Base-by-base conservation (phyloP, 1,139 yeast genomes). In the Geotrichum klebahnii region DNA sequence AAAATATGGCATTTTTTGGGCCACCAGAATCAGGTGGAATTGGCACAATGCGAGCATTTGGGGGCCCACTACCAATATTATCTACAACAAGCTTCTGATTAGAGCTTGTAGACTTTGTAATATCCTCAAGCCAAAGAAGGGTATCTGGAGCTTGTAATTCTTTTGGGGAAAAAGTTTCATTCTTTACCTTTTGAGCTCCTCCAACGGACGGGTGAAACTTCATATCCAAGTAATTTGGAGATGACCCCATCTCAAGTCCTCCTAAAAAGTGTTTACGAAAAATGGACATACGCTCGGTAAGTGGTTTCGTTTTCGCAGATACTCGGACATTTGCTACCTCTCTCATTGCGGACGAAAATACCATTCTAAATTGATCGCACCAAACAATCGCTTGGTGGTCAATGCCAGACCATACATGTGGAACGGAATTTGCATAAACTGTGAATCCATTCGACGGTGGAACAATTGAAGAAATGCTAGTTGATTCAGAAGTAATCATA, bases 311-410 rank as follows among this genome's bases (percentile, higher is more conserved):
- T 64, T 1, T 65, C 56, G 95, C 89, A 0, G 79, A 68, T 0
- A 71, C 61, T 0, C 63, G 59, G 14, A 61, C 61, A 59, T 84
- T 82, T 2, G 79, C 74, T 9, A 81, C 71, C 44, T 78, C 82
- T 40, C 84, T 64, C 20, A 87, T 60, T 0, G 77, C 66, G 42
- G 68, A 68, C 16, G 84, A 82, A 5, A 87, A 58, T 16, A 74
- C 76, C 36, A 74, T 72, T 53, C 95, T 73, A 40, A 87, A 67
- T 63, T 86, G 95, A 53, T 81, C 82, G 67, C 95, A 87, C 96
- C 96, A 87, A 0, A 87, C 94, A 47, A 87, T 79, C 1, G 95
- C 95, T 59, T 86, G 74, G 67, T 87, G 96, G 62, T 87, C 96
- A 35, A 87, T 80, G 1, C 95, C 83, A 1, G 94, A 81, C 95